A percentile compares a stretch with the other conserved stretches of the same genome.
phyloP scores from a whole-genome alignment of 768 basidiomycete species.

The Macrocybe gigantea region DNA sequence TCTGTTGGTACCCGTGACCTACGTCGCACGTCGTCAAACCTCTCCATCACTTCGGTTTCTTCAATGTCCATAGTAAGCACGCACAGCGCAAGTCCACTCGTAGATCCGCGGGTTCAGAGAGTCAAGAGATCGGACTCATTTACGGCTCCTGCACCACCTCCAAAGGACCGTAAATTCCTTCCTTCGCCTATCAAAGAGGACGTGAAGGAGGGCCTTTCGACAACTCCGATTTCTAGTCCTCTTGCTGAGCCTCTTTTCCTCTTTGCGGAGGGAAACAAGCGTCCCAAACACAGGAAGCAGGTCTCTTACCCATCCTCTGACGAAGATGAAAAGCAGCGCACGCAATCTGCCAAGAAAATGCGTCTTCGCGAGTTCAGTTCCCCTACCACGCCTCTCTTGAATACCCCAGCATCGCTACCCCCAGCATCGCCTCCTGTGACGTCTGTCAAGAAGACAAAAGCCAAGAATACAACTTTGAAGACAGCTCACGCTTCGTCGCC shows the following conservation, averaged over 20 bases:
- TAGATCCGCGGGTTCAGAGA: constrained; percentile 47
- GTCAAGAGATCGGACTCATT: constrained; percentile 47
- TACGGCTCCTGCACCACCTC: constrained; percentile 23
- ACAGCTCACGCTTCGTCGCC: constrained; percentile 16
- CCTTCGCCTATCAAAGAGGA: too few species aligned
- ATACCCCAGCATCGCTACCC: constrained; percentile 11
- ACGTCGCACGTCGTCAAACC: constrained; percentile 40
- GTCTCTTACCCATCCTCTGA: constrained; percentile 57
- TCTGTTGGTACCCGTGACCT: constrained; percentile 30
- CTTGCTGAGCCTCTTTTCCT: too few species aligned
- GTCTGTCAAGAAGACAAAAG: constrained; percentile 12
- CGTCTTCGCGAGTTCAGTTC: constrained; percentile 25
- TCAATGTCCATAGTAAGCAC: constrained; percentile 35
- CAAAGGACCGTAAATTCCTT: constrained; percentile 20
- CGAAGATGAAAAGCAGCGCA: constrained; percentile 67
- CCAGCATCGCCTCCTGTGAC: constrained; percentile 13
- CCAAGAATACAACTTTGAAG: constrained; percentile 14
- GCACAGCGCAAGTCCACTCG: constrained; percentile 26
- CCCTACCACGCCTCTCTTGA: constrained; percentile 18
- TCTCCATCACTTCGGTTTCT: constrained; percentile 37
- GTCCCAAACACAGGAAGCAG: constrained; percentile 23
- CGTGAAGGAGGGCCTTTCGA: too few species aligned
- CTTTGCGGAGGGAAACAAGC: constrained; percentile 22
- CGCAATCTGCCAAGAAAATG: constrained; percentile 56
- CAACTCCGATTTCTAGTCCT: too few species aligned